Percentiles rank a stretch among this genome's conserved stretches.
Conservation (phyloP, 169 alveolate species). For the Cardiosporidium cionae region DNA sequence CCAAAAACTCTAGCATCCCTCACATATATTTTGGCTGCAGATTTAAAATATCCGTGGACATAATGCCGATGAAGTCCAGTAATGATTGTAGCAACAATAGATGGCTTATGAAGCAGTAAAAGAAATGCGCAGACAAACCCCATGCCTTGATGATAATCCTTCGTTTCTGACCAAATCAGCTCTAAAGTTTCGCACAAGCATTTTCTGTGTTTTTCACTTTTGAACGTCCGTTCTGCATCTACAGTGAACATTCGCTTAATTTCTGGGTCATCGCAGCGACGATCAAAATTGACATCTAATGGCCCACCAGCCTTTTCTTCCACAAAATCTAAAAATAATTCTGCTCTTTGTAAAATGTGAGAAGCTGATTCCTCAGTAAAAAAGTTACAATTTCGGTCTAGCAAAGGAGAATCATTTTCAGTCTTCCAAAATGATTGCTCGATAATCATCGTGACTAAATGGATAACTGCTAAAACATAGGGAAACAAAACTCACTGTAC, state of each 20-base stretch:
- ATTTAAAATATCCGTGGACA: conserved; percentile 45
- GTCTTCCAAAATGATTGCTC: conserved; percentile 36
- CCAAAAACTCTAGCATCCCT: conserved; percentile 52
- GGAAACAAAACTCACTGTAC: too few relatives aligned
- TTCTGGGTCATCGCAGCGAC: conserved; percentile 29
- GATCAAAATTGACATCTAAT: neutral
- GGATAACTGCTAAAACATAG: neutral
- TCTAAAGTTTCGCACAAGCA: conserved; percentile 27
- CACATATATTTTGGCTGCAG: conserved; percentile 51
- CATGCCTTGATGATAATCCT: conserved; percentile 51
- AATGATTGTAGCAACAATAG: conserved; percentile 34
- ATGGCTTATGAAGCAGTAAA: conserved; percentile 31
- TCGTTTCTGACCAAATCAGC: conserved; percentile 33
- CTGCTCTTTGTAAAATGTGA: conserved; percentile 28
- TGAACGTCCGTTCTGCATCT: conserved; percentile 51
- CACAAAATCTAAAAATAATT: conserved; percentile 26
- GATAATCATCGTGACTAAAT: conserved; percentile 29
- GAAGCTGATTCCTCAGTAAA: conserved; percentile 21
- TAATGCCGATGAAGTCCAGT: conserved; percentile 36
- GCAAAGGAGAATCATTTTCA: conserved; percentile 48
- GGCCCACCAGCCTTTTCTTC: conserved; percentile 10
- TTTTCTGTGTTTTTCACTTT: conserved; percentile 19
- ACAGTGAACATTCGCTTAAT: conserved; percentile 33
- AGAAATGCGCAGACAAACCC: conserved; percentile 50
- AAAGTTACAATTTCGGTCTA: conserved; percentile 35